These are phyloP conservation scores for Closterium sp. DNA, from an alignment of 139 green algal genomes.

Conservation along the genomic window DNA sequence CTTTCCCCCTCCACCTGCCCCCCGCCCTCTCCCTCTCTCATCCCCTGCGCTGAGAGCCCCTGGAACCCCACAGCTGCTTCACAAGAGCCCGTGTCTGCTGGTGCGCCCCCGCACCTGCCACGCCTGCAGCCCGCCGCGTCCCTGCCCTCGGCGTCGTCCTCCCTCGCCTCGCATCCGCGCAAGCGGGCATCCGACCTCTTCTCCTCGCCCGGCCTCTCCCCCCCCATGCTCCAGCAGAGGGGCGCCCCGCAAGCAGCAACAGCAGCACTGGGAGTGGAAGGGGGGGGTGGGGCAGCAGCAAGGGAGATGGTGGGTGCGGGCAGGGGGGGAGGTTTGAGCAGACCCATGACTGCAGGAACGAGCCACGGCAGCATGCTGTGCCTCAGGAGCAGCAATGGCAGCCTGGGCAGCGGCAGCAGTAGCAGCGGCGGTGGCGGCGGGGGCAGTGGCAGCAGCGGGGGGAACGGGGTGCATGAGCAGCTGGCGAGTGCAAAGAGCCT, in stretches of 20 bases:
- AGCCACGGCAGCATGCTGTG: background rate
- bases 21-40: background rate
- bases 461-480: background rate
- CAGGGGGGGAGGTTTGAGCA: background rate
- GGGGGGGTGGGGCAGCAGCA: background rate
- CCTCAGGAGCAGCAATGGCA: background rate
- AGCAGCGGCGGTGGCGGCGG: background rate
- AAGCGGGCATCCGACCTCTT: background rate
- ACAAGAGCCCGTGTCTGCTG: background rate
- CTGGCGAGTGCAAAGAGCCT: background rate
- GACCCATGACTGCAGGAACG: too few species aligned
- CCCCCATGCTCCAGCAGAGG: background rate
- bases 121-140: background rate
- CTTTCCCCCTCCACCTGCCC: background rate
- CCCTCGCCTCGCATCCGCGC: background rate
- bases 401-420: background rate
- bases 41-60: background rate
- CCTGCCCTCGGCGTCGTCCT: background rate
- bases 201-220: background rate
- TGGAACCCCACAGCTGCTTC: background rate
- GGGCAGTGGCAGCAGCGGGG: background rate
- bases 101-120: background rate
- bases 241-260: background rate
- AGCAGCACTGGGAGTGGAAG: background rate
- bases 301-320: background rate